A percentile compares a stretch with the other conserved stretches of the same genome.
Conservation (phyloP, 768 basidiomycete genomes). For the Mycena vitilis region DNA sequence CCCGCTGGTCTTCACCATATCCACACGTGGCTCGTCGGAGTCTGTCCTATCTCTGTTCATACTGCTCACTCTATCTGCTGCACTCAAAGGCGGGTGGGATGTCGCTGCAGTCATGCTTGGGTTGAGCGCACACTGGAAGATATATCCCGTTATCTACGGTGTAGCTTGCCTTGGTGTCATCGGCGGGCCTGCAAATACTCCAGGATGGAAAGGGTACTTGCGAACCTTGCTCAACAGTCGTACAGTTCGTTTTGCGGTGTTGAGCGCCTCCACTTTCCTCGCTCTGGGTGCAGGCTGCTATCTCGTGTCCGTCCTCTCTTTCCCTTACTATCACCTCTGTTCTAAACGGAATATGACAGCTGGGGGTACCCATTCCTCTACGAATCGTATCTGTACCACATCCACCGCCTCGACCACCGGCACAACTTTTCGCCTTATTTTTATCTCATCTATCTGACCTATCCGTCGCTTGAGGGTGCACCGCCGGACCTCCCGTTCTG, state of each 20-base stretch:
- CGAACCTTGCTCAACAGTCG: constrained; percentile 58
- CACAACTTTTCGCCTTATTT: constrained; percentile 99
- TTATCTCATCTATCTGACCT: constrained; percentile 91
- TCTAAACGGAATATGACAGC: constrained; percentile 52
- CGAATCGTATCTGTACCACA: constrained; percentile 94
- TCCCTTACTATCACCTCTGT: constrained; percentile 3
- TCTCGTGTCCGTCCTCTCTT: constrained; percentile 68
- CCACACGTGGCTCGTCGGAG: constrained; percentile 96
- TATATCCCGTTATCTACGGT: constrained; percentile 94
- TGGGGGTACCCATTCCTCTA: constrained; percentile 95
- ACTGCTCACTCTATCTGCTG: constrained; percentile 72
- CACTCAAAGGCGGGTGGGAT: constrained; percentile 69
- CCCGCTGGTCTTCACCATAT: constrained; percentile 95
- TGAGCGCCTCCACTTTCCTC: constrained; percentile 78
- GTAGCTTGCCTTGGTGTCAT: constrained; percentile 77
- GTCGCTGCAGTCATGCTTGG: constrained; percentile 80
- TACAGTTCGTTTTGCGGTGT: constrained; percentile 71
- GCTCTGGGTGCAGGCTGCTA: constrained; percentile 75
- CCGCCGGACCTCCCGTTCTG: constrained; percentile 46
- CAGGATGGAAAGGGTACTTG: constrained; percentile 46
- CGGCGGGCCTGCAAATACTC: constrained; percentile 37
- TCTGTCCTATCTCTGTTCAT: constrained; percentile 86
- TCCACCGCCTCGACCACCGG: constrained; percentile 91
- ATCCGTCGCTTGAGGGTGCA: constrained; percentile 56
- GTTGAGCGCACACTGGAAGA: constrained; percentile 94